Base-by-base conservation (phyloP, 1,284 basidiomycete species). In the Cutaneotrichosporon spelunceum region DNA sequence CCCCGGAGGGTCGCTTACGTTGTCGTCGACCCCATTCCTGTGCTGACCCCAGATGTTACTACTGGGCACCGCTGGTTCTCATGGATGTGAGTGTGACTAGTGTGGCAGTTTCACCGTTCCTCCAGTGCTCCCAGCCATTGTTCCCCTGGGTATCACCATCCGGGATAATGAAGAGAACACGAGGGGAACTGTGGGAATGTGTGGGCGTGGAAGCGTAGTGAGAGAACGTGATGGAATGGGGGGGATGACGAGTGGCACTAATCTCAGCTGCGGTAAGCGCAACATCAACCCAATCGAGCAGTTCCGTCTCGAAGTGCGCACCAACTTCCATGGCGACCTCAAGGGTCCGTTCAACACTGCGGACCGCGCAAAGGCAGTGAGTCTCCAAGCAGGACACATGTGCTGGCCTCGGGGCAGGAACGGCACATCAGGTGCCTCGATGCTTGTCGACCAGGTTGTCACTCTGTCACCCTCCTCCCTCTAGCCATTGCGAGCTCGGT, bases 1-100 rank as follows among this genome's bases (percentile, higher is more conserved):
- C 30, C 13, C 13, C 19, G 39, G 5, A 2, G 36, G 13, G 19
- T 16, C 8, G 26, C 10, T 48, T 48, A 11, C 45, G 21, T 47
- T 27, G 13, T 24, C 24, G 24, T 29, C n/a, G n/a, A n/a, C 48
- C 47, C 16, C 23, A 27, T 30, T 42, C 39, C 39, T 6, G 1
- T 30, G 27, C 60, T 45, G 9, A 62, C 44, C 48, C 24, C 57
- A 79, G 63, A 94, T 72, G 90, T 89, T 19, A 90, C 89, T 0
- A 85, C 88, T 0, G 90, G 90, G 0, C 90, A 92, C 76, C 82
- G 89, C 27, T 91, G 89, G 89, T 90, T 92, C 73, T 87, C 86
- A 13, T 91, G 86, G 85, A 77, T 90, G 33, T 76, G 47, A 66
- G 73, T 70, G 39, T 42, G 16, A 3, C 39, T 44, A 66, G 73